Percentiles rank a stretch among this genome's conserved stretches.
phyloP scores from a whole-genome alignment of 495 filamentous ascomycete genomes.

The Daldinia grandis region DNA sequence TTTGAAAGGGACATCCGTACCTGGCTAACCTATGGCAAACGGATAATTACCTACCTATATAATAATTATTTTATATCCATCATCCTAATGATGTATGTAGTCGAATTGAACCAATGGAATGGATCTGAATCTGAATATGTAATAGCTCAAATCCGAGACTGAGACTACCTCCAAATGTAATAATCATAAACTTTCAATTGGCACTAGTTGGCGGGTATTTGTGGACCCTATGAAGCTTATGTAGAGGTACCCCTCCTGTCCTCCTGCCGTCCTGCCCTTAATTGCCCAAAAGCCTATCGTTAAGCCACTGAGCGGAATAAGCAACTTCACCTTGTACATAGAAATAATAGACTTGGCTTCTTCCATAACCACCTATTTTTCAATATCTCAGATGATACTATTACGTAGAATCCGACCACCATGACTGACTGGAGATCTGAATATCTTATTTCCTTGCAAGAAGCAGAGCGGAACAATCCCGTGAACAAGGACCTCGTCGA shows the following conservation, averaged over 20 bases:
- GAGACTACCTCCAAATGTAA: not conserved
- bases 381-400: slow-evolving; percentile 31
- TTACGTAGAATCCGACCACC: slow-evolving; percentile 33
- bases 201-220: slow-evolving; percentile 24
- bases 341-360: not conserved
- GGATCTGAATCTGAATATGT: not conserved
- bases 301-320: not conserved
- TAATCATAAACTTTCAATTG: slow-evolving; percentile 1
- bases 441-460: slow-evolving; percentile 52
- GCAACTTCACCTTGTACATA: slow-evolving; percentile 20
- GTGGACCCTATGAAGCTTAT: slow-evolving; percentile 18
- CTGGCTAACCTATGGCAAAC: no score
- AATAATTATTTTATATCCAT: no score
- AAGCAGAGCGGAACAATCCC: slow-evolving; percentile 54
- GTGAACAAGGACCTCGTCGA: slow-evolving; percentile 56
- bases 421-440: slow-evolving; percentile 60
- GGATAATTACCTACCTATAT: no score
- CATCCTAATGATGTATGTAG: no score
- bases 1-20: no score
- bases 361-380: slow-evolving; percentile 5
- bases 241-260: slow-evolving; percentile 18
- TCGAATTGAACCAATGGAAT: no score
- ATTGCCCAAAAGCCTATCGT: not conserved
- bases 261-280: not conserved
- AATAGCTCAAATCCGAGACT: not conserved